Percentiles rank a stretch among this genome's conserved stretches.
phyloP scores from a whole-genome alignment of 495 filamentous ascomycete species.

The Aspergillus coremiiformis region DNA sequence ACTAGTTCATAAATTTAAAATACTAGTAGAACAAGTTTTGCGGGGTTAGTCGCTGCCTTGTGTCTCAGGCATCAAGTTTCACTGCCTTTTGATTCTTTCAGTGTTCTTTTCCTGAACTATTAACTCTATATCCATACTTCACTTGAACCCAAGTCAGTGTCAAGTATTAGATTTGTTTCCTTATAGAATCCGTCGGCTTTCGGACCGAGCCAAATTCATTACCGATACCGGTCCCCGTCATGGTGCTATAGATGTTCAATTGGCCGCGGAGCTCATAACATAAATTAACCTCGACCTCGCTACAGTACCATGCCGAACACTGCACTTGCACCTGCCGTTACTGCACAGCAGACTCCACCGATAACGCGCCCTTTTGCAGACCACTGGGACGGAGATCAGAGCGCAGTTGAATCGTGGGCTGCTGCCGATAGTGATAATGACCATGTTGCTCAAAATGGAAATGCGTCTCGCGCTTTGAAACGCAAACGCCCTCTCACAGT shows the following conservation, averaged over 20 bases:
- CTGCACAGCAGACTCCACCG: conserved; percentile 21
- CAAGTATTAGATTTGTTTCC: background rate
- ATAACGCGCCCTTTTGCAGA: conserved; percentile 19
- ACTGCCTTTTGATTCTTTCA: conserved; percentile 9
- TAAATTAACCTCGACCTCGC: conserved; percentile 26
- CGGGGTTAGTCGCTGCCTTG: conserved; percentile 17
- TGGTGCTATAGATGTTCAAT: conserved; percentile 19
- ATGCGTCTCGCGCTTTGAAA: conserved; percentile 28
- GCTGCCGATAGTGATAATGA: conserved; percentile 35
- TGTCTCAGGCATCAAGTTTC: conserved; percentile 34
- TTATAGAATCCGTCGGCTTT: background rate
- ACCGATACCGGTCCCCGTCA: conserved; percentile 5
- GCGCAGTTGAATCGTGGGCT: conserved; percentile 33
- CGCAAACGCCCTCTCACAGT: conserved; percentile 41
- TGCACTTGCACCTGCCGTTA: conserved; percentile 14
- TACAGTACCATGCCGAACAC: conserved; percentile 38
- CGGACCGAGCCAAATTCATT: background rate
- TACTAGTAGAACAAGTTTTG: no score
- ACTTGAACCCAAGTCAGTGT: background rate
- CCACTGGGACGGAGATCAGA: conserved; percentile 29
- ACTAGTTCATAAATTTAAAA: no score
- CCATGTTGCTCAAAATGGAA: conserved; percentile 22
- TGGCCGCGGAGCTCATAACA: conserved; percentile 21
- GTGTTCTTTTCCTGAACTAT: conserved; percentile 15
- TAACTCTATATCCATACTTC: no score